Evolutionary conservation across 352 stramenopile genomes (phyloP).

Genomic region (Aphanomyces stellatus): DNA sequence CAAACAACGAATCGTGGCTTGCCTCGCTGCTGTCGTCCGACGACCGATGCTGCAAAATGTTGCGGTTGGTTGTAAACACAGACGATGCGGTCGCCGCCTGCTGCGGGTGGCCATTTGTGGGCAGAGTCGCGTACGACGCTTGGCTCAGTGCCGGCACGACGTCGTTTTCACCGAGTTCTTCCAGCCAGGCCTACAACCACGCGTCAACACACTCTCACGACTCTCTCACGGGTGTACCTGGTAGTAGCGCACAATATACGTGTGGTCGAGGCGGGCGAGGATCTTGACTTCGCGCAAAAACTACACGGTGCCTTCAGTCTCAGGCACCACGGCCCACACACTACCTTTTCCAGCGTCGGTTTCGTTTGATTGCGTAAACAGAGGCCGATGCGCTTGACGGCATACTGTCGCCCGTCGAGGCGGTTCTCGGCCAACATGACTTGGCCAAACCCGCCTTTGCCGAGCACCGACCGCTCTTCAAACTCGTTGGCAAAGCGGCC

Average conservation of each 20-base stretch:
- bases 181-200: slow-evolving; percentile 56
- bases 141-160: slow-evolving; percentile 17
- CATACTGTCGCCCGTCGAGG: slow-evolving; percentile 89
- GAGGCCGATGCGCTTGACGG: slow-evolving; percentile 86
- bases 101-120: slow-evolving; percentile 3
- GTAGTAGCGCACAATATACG: slow-evolving; percentile 92
- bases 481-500: slow-evolving; percentile 81
- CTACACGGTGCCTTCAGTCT: slow-evolving; percentile 21
- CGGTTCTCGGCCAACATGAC: slow-evolving; percentile 92
- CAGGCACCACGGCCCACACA: slow-evolving; percentile 26
- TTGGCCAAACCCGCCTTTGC: slow-evolving; percentile 90
- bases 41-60: slow-evolving; percentile 33
- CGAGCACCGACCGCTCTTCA: slow-evolving; percentile 78
- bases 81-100: background rate
- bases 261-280: slow-evolving; percentile 86
- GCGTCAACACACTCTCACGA: background rate
- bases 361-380: slow-evolving; percentile 81
- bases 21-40: slow-evolving; percentile 29
- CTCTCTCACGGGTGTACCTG: slow-evolving; percentile 24
- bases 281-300: slow-evolving; percentile 92
- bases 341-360: slow-evolving; percentile 81
- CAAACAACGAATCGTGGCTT: slow-evolving; percentile 15
- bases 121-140: slow-evolving; percentile 26
- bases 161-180: slow-evolving; percentile 63
- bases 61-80: slow-evolving; percentile 68